These are phyloP conservation scores for Copromyces sp. DNA, from an alignment of 495 filamentous ascomycete species.

Conservation along the genomic window DNA sequence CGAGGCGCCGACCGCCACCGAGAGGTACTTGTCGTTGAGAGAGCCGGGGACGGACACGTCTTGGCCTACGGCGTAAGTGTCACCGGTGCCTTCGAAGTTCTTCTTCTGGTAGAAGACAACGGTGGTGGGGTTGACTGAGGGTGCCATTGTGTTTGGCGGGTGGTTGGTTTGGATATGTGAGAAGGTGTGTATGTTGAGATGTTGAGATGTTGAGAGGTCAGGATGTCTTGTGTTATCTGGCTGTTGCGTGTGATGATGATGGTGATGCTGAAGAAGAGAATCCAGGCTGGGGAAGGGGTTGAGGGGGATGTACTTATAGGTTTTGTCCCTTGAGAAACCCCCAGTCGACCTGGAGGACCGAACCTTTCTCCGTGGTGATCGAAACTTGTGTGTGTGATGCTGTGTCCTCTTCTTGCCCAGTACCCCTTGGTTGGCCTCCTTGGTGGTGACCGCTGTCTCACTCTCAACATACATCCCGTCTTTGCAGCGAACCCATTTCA, in stretches of 20 bases:
- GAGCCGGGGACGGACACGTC: not conserved
- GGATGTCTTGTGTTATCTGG: not conserved
- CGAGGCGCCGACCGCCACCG: not conserved
- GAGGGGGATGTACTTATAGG: not conserved
- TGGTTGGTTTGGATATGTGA: not conserved
- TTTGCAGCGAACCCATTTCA: not conserved
- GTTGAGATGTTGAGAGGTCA: not conserved
- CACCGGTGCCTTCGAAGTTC: not conserved
- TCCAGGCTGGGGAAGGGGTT: not conserved
- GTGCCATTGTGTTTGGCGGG: not conserved
- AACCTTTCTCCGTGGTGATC: not conserved
- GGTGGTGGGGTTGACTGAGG: not conserved
- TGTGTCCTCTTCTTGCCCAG: not conserved
- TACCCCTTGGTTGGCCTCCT: not conserved
- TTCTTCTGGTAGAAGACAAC: slow-evolving; percentile 2
- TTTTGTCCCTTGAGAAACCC: not conserved
- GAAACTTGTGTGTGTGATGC: not conserved
- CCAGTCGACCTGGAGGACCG: not conserved
- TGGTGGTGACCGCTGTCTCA: not conserved
- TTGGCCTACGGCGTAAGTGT: not conserved
- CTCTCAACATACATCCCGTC: not conserved
- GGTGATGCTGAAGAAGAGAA: not conserved
- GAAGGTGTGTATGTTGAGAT: not conserved
- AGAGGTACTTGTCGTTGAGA: slow-evolving; percentile 7
- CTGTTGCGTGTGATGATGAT: not conserved